Percentiles rank a stretch among this genome's conserved stretches.
These are phyloP conservation scores for Ceratocystis papillata DNA, from an alignment of 2,329 filamentous ascomycete species.

Conservation along the genomic window DNA sequence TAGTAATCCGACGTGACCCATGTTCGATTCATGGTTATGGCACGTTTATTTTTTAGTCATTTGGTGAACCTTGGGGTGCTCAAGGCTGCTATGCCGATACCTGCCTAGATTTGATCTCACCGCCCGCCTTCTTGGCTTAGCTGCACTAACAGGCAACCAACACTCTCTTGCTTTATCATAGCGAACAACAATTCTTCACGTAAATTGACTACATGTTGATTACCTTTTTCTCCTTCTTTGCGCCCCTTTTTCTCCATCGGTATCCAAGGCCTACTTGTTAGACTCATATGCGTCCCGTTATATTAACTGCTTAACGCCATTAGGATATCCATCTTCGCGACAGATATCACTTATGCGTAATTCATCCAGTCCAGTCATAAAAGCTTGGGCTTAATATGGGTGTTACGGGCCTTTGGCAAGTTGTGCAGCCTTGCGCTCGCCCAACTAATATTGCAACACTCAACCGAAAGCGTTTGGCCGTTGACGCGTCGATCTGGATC, in stretches of 20 bases:
- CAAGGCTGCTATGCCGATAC: too few relatives aligned
- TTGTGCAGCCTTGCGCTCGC: constrained; percentile 86
- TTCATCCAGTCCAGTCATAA: background rate
- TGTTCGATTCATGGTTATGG: constrained; percentile 25
- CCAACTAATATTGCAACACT: constrained; percentile 94
- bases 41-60: constrained; percentile 1
- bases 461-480: constrained; percentile 88
- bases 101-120: too few relatives aligned
- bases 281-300: too few relatives aligned
- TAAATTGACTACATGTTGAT: too few relatives aligned
- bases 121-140: too few relatives aligned
- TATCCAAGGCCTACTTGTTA: too few relatives aligned
- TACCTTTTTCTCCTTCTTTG: too few relatives aligned
- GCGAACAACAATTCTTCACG: too few relatives aligned
- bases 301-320: background rate
- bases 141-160: too few relatives aligned
- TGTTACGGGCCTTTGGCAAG: constrained; percentile 95
- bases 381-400: constrained; percentile 54
- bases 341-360: constrained; percentile 6
- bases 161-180: too few relatives aligned
- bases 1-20: constrained; percentile 22
- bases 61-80: background rate
- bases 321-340: background rate
- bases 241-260: too few relatives aligned
- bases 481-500: constrained; percentile 99